Base-by-base conservation (phyloP, 768 basidiomycete species). In the Pholiota microspora region DNA sequence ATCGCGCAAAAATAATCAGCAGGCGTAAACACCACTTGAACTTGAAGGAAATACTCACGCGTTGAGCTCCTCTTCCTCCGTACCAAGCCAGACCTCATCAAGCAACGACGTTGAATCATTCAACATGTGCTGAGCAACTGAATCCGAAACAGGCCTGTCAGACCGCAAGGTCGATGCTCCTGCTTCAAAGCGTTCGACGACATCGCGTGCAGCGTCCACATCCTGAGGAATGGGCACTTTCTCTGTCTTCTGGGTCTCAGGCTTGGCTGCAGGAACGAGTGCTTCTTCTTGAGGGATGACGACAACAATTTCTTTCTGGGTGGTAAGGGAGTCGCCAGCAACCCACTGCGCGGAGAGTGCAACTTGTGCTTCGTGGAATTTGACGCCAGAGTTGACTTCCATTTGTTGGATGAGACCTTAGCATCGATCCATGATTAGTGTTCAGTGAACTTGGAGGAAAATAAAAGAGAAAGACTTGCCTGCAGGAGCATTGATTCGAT, bases 11-110 rank as follows among this genome's bases (percentile, higher is more conserved):
- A n/a, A n/a, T n/a, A n/a, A n/a, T n/a, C n/a, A n/a, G n/a, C n/a
- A n/a, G n/a, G n/a, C n/a, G n/a, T n/a, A n/a, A n/a, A n/a, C n/a
- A n/a, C n/a, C n/a, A n/a, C n/a, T n/a, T n/a, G n/a, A n/a, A n/a
- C n/a, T n/a, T 34, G 10, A 35, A 49, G 25, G 52, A 45, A 56
- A 36, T 31, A 86, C 88, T 60, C 69, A 93, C 79, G 87, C 83
- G 59, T 85, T 76, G 58, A 86, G 72, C 72, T 98, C 96, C 64
- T 95, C 93, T 56, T 88, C 83, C 63, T 86, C 82, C 1, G 78
- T 84, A 4, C 94, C 96, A 40, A 86, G 60, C 96, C 96, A 99
- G 52, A 78, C 65, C 76, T 97, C 95, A 21, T 92, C 79, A n/a
- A 70, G 38, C 46, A 98, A 69, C 7, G 69, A 72, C 4, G 84